These are phyloP conservation scores for Zymoseptoria pseudotritici DNA, from an alignment of 2,329 filamentous ascomycete genomes.

Conservation along the genomic window DNA sequence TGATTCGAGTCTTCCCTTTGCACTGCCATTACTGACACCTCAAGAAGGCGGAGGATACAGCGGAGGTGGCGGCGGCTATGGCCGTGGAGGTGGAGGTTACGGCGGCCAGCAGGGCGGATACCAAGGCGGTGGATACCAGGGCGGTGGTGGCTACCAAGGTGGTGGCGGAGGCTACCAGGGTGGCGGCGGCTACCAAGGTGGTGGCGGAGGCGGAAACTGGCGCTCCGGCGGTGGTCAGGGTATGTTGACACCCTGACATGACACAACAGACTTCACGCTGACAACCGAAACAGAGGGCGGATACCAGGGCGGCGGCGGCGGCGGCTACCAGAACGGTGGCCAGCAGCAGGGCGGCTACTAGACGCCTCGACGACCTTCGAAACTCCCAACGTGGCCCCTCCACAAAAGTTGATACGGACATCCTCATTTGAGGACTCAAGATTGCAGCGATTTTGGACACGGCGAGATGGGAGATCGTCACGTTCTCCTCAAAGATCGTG, in stretches of 20 bases:
- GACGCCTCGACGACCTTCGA: constrained; percentile 3
- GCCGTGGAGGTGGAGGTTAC: constrained; percentile 21
- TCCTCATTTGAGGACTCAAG: background rate
- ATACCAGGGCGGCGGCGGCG: constrained; percentile 21
- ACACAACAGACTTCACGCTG: background rate
- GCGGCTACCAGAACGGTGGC: background rate
- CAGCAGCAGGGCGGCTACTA: constrained; percentile 11
- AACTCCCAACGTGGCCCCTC: background rate
- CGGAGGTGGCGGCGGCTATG: constrained; percentile 17
- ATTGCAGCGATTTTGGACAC: background rate
- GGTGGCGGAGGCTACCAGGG: constrained; percentile 11
- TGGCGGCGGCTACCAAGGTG: constrained; percentile 8
- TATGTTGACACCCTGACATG: constrained; percentile 8
- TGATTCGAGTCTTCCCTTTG: background rate
- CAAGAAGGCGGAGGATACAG: constrained; percentile 24
- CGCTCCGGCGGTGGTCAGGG: constrained; percentile 17
- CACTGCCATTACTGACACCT: background rate
- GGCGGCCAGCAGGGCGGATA: constrained; percentile 22
- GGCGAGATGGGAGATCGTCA: background rate
- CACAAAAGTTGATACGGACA: constrained; percentile 1
- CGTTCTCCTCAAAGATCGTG: background rate
- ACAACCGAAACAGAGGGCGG: constrained; percentile 19
- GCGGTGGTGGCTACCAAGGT: constrained; percentile 15
- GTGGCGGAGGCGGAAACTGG: constrained; percentile 19
- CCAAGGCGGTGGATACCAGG: constrained; percentile 17